Percentiles rank a stretch among this genome's conserved stretches.
These are phyloP conservation scores for Phellinidium pouzarii DNA, from an alignment of 1,284 basidiomycete species.

Conservation along the genomic window DNA sequence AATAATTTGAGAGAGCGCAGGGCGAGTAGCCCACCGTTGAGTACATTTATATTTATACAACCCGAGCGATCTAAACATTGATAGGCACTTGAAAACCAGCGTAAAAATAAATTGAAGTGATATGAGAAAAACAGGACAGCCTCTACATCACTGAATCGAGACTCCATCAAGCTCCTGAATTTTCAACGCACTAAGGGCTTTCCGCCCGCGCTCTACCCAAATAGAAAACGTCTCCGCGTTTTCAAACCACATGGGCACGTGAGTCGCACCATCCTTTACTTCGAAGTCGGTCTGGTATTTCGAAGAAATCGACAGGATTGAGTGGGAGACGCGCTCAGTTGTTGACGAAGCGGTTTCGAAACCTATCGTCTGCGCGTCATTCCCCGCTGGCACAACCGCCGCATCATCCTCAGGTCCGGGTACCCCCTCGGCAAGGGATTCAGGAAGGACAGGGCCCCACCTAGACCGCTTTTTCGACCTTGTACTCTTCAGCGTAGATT, in stretches of 20 bases:
- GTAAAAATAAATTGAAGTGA: too few relatives aligned
- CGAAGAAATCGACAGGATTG: too few relatives aligned
- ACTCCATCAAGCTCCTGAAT: slow-evolving; percentile 41
- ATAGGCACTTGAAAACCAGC: too few relatives aligned
- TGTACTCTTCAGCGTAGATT: neutral
- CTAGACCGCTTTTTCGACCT: neutral
- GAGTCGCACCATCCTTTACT: neutral
- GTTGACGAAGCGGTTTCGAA: neutral
- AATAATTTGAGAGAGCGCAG: too few relatives aligned
- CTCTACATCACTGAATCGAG: neutral
- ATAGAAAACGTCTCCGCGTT: slow-evolving; percentile 33
- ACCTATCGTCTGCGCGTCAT: slow-evolving; percentile 20
- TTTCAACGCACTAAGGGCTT: slow-evolving; percentile 40
- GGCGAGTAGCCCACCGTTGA: too few relatives aligned
- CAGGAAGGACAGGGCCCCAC: neutral
- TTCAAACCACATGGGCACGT: slow-evolving; percentile 49
- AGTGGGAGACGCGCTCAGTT: neutral
- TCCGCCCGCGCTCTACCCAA: slow-evolving; percentile 48
- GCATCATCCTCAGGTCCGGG: slow-evolving; percentile 13
- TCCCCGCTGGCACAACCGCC: slow-evolving; percentile 18
- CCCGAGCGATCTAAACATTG: too few relatives aligned
- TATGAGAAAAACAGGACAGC: too few relatives aligned
- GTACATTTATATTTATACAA: too few relatives aligned
- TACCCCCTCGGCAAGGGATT: slow-evolving; percentile 15
- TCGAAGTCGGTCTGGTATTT: too few relatives aligned